A percentile compares a stretch with the other conserved stretches of the same genome.
These are phyloP conservation scores for Wickerhamomyces tratensis DNA, from an alignment of 805 yeast genomes.

Conservation along the genomic window DNA sequence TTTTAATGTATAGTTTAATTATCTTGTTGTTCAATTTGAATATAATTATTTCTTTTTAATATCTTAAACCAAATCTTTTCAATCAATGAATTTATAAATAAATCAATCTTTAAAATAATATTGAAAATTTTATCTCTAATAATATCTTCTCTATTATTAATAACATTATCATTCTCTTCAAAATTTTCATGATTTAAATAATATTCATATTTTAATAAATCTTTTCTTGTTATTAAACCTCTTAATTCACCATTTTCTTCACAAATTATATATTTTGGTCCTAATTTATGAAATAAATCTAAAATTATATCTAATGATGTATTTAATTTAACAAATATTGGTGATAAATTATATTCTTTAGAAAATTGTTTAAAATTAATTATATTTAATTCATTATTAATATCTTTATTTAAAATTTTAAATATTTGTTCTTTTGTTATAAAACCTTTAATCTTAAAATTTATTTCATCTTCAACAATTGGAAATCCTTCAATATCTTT, in stretches of 20 bases:
- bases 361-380: conserved; percentile 23
- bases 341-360: conserved; percentile 33
- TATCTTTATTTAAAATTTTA: too few species aligned
- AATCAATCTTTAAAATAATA: too few species aligned
- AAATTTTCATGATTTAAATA: conserved; percentile 9
- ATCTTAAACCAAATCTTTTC: too few species aligned
- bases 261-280: conserved; percentile 68
- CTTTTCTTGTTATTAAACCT: conserved; percentile 84
- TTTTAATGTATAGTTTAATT: too few species aligned
- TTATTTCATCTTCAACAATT: conserved; percentile 29
- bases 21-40: too few species aligned
- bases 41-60: too few species aligned
- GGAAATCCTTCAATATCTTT: conserved; percentile 43
- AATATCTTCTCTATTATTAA: too few species aligned
- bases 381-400: not conserved
- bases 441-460: conserved; percentile 35
- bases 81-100: too few species aligned
- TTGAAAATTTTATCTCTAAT: too few species aligned
- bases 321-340: conserved; percentile 44
- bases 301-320: conserved; percentile 52
- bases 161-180: too few species aligned
- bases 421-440: conserved; percentile 10
- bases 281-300: conserved; percentile 65
- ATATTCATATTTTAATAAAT: conserved; percentile 56
- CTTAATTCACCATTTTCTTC: conserved; percentile 49